Evolutionary conservation across 208 protist species (phyloP).

Genomic region (Herpetomonas tarakana): DNA sequence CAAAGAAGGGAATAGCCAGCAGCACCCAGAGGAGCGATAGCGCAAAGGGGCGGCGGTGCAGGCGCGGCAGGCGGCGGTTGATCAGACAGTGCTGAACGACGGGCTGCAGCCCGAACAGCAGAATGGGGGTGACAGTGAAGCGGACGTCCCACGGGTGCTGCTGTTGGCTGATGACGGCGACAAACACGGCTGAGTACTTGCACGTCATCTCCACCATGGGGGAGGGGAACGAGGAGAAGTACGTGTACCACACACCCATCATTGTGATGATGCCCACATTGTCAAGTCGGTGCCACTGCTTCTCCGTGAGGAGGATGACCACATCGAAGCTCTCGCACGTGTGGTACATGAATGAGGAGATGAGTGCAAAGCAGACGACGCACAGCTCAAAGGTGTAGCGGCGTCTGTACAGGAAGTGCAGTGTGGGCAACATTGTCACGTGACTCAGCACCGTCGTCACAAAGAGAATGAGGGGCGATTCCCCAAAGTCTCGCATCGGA

Average conservation of each 20-base stretch:
- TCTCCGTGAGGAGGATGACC: conserved; percentile 53
- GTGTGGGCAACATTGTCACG: conserved; percentile 46
- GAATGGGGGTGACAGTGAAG: conserved; percentile 45
- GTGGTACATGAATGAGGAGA: conserved; percentile 79
- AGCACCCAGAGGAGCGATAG: conserved; percentile 21
- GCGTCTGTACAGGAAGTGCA: conserved; percentile 37
- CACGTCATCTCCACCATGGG: conserved; percentile 27
- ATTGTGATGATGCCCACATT: conserved; percentile 58
- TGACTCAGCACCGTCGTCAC: conserved; percentile 70
- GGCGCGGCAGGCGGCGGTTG: conserved; percentile 10
- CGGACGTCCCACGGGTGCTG: conserved; percentile 65
- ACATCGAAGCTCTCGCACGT: conserved; percentile 45
- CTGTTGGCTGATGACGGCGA: conserved; percentile 56
- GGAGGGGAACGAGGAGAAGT: conserved; percentile 32
- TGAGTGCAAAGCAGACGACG: conserved; percentile 42
- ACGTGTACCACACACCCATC: conserved; percentile 51
- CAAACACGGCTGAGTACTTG: conserved; percentile 56
- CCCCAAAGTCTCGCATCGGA: too few species aligned
- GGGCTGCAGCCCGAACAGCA: conserved; percentile 49
- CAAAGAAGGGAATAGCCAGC: conserved; percentile 43
- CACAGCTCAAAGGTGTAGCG: conserved; percentile 51
- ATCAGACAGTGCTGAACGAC: conserved; percentile 42
- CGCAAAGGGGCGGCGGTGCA: conserved; percentile 17
- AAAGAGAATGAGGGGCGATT: conserved; percentile 36
- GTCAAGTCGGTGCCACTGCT: conserved; percentile 74